Base-by-base conservation (phyloP, 1,284 basidiomycete genomes). In the Sporisorium sorghi region DNA sequence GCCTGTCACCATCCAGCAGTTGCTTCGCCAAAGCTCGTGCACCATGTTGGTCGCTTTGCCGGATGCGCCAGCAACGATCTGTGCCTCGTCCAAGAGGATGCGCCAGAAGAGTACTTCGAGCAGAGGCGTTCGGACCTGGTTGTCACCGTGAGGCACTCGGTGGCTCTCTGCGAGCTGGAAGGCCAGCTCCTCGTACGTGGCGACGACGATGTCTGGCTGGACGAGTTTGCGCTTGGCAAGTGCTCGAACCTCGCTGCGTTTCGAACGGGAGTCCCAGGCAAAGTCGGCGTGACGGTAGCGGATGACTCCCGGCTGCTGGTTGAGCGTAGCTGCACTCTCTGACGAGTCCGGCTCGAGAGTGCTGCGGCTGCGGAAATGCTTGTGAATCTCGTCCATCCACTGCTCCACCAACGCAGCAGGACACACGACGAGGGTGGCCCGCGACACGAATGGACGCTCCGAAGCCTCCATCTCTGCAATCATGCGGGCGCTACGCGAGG, bases 1-100 rank as follows among this genome's bases (percentile, higher is more conserved):
- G 15, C 72, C 73, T 2, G 75, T 77, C 43, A 71, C 69, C 63
- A 79, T 62, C 77, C 77, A 79, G 63, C 75, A 69, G 28, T 71
- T 77, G 53, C 67, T 67, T 6, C 77, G 56, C 77, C 77, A 79
- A 0, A 79, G 68, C 37, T 69, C 71, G 44, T 72, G 67, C 21
- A 74, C 56, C 75, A 77, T 77, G 42, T 66, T 58, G 32, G 67
- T 72, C 3, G 77, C 71, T 30, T 73, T 63, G 55, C 58, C 47
- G 7, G 74, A 69, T 19, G 61, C 58, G 15, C 57, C 62, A 10
- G 74, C 70, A 14, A 76, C 70, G 21, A 79, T 60, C 52, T 79
- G 77, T 14, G 77, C 74, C 44, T 79, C 77, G 48, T 79, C 77
- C 35, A 77, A 52, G 7, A 77, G 58, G 35, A 79, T 68, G 30